Conservation (phyloP, 1,284 basidiomycete species). For the Pascua sp. region DNA sequence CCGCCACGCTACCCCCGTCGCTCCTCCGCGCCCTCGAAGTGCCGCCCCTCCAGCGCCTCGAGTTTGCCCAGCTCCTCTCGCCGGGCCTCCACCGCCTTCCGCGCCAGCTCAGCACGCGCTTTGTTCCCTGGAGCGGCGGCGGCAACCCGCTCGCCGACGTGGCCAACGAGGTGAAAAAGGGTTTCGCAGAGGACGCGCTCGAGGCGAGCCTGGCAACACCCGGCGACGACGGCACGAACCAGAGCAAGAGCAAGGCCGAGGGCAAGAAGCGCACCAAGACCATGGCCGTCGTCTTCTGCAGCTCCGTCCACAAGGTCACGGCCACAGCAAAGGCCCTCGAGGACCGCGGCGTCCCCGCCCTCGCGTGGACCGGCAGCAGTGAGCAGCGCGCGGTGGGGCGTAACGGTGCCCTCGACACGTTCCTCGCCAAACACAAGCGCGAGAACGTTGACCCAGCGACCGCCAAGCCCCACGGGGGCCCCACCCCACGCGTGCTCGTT, state of each 20-base stretch:
- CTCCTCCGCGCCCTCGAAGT: constrained; percentile 68
- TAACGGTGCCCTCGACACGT: constrained; percentile 66
- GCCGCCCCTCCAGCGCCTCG: constrained; percentile 53
- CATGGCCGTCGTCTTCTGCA: constrained; percentile 76
- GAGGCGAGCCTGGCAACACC: constrained; percentile 13
- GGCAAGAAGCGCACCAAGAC: constrained; percentile 16
- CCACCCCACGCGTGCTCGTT: constrained; percentile 62
- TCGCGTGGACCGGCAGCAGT: constrained; percentile 62
- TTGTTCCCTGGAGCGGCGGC: constrained; percentile 64
- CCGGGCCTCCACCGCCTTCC: constrained; percentile 75
- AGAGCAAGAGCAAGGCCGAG: neutral
- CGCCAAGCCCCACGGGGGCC: constrained; percentile 3
- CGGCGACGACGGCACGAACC: constrained; percentile 53
- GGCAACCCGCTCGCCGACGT: constrained; percentile 75
- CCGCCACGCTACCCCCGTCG: constrained; percentile 77
- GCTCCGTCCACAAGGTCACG: constrained; percentile 65
- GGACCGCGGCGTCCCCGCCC: constrained; percentile 60
- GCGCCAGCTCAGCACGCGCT: constrained; percentile 63
- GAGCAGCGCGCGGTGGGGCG: constrained; percentile 50
- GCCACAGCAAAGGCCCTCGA: constrained; percentile 59
- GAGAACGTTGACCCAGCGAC: neutral
- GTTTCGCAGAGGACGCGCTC: constrained; percentile 21
- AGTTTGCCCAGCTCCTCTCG: constrained; percentile 62
- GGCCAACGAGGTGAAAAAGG: constrained; percentile 62
- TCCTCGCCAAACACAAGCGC: constrained; percentile 45